Conservation (phyloP, 768 basidiomycete species). For the Kondoa subrosea region DNA sequence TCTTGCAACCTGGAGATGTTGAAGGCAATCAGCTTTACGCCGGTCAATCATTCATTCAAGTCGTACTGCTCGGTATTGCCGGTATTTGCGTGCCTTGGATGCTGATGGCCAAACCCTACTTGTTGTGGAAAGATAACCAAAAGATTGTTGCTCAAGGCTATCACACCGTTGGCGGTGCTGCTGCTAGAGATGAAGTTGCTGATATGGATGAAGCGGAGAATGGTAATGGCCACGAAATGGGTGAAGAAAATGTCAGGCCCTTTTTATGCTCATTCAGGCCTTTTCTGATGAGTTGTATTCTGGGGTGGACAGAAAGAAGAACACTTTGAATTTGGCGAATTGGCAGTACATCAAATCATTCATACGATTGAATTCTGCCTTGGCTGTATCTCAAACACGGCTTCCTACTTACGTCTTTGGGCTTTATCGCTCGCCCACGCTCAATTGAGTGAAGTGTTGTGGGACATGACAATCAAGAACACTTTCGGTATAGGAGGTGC, state of each 20-base stretch:
- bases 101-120: conserved; percentile 77
- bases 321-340: conserved; percentile 81
- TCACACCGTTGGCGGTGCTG: conserved; percentile 37
- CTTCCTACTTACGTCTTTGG: conserved; percentile 55
- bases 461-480: conserved; percentile 35
- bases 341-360: conserved; percentile 91
- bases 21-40: conserved; percentile 53
- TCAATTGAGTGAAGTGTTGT: conserved; percentile 84
- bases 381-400: conserved; percentile 92
- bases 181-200: conserved; percentile 43
- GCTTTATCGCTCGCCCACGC: conserved; percentile 95
- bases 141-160: conserved; percentile 71
- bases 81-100: conserved; percentile 86
- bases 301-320: conserved; percentile 35
- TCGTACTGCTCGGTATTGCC: conserved; percentile 58
- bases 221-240: conserved; percentile 49
- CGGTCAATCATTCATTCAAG: conserved; percentile 74
- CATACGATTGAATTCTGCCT: conserved; percentile 97
- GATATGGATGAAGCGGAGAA: conserved; percentile 46
- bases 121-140: conserved; percentile 76
- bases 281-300: conserved; percentile 10
- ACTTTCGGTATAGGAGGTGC: conserved; percentile 36
- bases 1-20: conserved; percentile 62
- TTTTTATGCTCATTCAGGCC: not conserved
- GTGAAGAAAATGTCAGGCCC: conserved; percentile 42